Conservation (phyloP, 805 yeast species). For the Suhomyces pyralidae region DNA sequence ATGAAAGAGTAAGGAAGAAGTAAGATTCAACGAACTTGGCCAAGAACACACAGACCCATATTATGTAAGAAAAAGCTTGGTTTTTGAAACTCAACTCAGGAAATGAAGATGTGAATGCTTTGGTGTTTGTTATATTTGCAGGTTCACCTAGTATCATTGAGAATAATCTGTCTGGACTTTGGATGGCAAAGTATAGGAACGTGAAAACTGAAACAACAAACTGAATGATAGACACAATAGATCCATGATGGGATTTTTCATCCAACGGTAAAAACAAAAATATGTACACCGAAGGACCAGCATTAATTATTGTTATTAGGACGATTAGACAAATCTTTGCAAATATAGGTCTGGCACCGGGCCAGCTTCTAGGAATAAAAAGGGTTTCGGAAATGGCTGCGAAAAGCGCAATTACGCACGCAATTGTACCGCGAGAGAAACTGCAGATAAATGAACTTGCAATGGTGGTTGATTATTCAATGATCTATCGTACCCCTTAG, state of each 20-base stretch:
- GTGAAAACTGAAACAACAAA: conserved; percentile 27
- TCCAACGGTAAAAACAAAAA: conserved; percentile 23
- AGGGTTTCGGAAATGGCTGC: conserved; percentile 23
- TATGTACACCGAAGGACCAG: conserved; percentile 29
- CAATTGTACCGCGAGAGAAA: conserved; percentile 44
- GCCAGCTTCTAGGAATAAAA: conserved; percentile 26
- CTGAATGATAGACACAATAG: conserved; percentile 22
- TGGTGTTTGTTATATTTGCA: conserved; percentile 7
- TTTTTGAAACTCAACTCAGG: conserved; percentile 22
- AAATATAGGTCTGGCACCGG: conserved; percentile 17
- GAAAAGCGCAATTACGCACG: conserved; percentile 27
- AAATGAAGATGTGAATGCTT: conserved; percentile 21
- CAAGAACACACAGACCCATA: conserved; percentile 32
- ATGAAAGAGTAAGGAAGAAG: conserved; percentile 33
- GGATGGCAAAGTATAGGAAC: conserved; percentile 26
- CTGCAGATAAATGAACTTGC: conserved; percentile 43
- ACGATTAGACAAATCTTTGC: conserved; percentile 14
- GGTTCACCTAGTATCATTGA: conserved; percentile 3
- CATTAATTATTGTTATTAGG: conserved; percentile 17
- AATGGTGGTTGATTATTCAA: conserved; percentile 44
- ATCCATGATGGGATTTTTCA: conserved; percentile 21
- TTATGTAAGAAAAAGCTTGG: conserved; percentile 19
- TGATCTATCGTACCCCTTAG: conserved; percentile 38
- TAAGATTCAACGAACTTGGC: conserved; percentile 37
- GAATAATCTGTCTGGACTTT: conserved; percentile 24